Percentiles rank a stretch among this genome's conserved stretches.
phyloP scores from a whole-genome alignment of 768 basidiomycete species.

The Cantharellus cinnabarinus region DNA sequence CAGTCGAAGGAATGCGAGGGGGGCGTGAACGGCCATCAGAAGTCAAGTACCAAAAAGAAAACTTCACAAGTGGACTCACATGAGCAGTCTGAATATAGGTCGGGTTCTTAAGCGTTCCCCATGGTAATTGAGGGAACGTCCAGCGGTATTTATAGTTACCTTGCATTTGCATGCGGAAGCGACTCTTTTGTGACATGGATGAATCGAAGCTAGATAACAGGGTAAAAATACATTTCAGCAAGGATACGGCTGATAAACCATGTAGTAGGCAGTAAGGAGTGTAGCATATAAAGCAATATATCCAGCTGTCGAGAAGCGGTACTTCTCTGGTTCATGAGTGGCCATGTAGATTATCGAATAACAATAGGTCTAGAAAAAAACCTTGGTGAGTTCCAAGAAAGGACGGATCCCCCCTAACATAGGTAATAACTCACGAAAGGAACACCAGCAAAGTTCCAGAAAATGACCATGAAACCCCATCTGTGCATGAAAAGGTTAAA shows the following conservation, averaged over 20 bases:
- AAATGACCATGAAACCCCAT: constrained; percentile 95
- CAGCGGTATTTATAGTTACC: constrained; percentile 70
- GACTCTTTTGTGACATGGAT: constrained; percentile 89
- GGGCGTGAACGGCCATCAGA: too few species aligned
- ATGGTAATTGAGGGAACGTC: constrained; percentile 86
- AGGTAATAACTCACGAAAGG: constrained; percentile 14
- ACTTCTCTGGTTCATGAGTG: constrained; percentile 72
- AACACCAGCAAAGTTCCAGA: constrained; percentile 67
- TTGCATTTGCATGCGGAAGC: constrained; percentile 93
- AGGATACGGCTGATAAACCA: constrained; percentile 14
- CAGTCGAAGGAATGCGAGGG: too few species aligned
- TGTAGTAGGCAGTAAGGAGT: constrained; percentile 66
- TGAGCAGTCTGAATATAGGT: constrained; percentile 84
- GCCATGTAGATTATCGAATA: constrained; percentile 98
- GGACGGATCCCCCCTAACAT: constrained; percentile 18
- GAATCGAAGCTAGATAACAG: constrained; percentile 55
- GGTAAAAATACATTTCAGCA: not conserved
- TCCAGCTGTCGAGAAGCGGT: constrained; percentile 61
- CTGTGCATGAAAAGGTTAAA: constrained; percentile 15
- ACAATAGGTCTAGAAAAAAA: constrained; percentile 52
- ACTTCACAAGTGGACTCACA: constrained; percentile 24
- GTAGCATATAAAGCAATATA: constrained; percentile 56
- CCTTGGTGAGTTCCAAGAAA: not conserved
- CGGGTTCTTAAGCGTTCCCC: constrained; percentile 66
- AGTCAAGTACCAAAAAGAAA: too few species aligned